phyloP scores from a whole-genome alignment of 2,329 filamentous ascomycete species.

The Arthrobotrys megalospora region DNA sequence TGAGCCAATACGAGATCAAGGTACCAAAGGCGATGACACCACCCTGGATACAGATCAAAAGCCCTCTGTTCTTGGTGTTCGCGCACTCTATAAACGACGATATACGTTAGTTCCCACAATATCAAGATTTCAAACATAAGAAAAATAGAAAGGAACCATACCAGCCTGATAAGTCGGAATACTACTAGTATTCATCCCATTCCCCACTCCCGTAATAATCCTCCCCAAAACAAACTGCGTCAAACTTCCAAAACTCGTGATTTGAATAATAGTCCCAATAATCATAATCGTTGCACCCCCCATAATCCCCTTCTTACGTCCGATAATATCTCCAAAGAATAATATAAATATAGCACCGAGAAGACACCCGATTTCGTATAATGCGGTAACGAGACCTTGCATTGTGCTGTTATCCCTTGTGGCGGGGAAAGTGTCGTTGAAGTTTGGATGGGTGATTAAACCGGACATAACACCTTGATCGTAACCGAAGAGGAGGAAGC shows the following conservation, averaged over 20 bases:
- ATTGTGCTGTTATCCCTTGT: slow-evolving; percentile 69
- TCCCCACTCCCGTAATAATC: slow-evolving; percentile 72
- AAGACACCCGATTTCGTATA: slow-evolving; percentile 71
- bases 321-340: slow-evolving; percentile 73
- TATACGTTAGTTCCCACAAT: background rate
- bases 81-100: slow-evolving; percentile 58
- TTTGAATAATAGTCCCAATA: slow-evolving; percentile 74
- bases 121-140: background rate
- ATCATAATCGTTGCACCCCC: slow-evolving; percentile 75
- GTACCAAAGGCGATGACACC: slow-evolving; percentile 70
- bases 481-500: slow-evolving; percentile 75
- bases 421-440: slow-evolving; percentile 70
- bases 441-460: slow-evolving; percentile 71
- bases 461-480: slow-evolving; percentile 73
- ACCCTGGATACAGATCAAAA: slow-evolving; percentile 75
- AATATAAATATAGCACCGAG: slow-evolving; percentile 71
- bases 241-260: slow-evolving; percentile 69
- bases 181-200: slow-evolving; percentile 71
- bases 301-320: slow-evolving; percentile 74
- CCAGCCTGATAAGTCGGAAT: slow-evolving; percentile 71
- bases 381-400: slow-evolving; percentile 65
- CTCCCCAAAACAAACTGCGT: slow-evolving; percentile 74
- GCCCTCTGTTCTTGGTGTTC: slow-evolving; percentile 73
- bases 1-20: slow-evolving; percentile 74
- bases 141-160: slow-evolving; percentile 66